A percentile compares a stretch with the other conserved stretches of the same genome.
Conservation (phyloP, 2,329 filamentous ascomycete species). For the Nigrospora osmanthi region DNA sequence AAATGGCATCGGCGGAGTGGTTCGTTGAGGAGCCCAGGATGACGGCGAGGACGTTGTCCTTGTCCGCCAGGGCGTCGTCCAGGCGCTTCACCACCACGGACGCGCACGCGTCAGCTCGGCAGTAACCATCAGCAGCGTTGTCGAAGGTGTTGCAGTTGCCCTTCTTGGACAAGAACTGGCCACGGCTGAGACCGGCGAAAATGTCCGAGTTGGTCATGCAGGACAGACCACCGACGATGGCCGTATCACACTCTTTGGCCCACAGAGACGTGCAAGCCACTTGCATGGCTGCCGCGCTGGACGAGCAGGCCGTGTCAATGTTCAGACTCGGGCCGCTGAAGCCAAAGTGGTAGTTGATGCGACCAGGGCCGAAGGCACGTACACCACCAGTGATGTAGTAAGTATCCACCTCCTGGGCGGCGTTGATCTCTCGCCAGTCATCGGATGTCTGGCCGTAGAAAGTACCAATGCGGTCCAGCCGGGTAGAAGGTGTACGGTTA, state of each 20-base stretch:
- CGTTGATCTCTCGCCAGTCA: slow-evolving; percentile 72
- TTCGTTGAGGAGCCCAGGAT: slow-evolving; percentile 72
- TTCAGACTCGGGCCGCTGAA: slow-evolving; percentile 29
- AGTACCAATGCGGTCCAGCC: slow-evolving; percentile 53
- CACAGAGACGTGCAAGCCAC: slow-evolving; percentile 61
- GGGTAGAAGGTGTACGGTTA: slow-evolving; percentile 65
- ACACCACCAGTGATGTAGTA: slow-evolving; percentile 44
- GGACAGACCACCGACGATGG: slow-evolving; percentile 70
- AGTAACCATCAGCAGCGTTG: slow-evolving; percentile 74
- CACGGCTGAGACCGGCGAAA: slow-evolving; percentile 67
- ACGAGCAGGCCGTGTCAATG: slow-evolving; percentile 32
- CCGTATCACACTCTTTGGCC: slow-evolving; percentile 72
- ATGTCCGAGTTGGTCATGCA: slow-evolving; percentile 76
- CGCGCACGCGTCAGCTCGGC: slow-evolving; percentile 68
- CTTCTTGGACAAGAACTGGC: slow-evolving; percentile 70
- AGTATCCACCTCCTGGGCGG: slow-evolving; percentile 55
- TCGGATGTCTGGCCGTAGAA: slow-evolving; percentile 74
- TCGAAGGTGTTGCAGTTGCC: slow-evolving; percentile 77
- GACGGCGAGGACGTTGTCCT: slow-evolving; percentile 69
- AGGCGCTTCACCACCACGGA: slow-evolving; percentile 72
- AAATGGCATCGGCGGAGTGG: slow-evolving; percentile 73
- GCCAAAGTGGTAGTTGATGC: slow-evolving; percentile 36
- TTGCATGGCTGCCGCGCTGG: slow-evolving; percentile 26
- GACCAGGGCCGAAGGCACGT: slow-evolving; percentile 42
- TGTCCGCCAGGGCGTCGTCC: slow-evolving; percentile 68